phyloP scores from a whole-genome alignment of 176 grass and related monocot species.

The Thalia dealbata region DNA sequence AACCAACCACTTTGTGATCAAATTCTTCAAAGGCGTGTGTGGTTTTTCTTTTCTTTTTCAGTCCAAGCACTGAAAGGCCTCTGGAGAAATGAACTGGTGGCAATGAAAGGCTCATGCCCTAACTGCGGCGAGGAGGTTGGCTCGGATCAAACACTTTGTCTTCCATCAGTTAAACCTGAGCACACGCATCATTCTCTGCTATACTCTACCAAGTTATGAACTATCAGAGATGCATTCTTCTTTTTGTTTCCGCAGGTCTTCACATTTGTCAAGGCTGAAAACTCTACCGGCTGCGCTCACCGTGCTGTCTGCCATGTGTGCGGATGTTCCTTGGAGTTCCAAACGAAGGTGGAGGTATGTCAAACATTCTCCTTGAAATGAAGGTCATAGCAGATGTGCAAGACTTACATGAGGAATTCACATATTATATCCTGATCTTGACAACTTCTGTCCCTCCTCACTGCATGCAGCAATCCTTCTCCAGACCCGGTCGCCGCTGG shows the following conservation, averaged over 20 bases:
- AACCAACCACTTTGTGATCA: neutral
- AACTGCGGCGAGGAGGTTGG: slow-evolving; percentile 92
- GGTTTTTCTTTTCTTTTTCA: slow-evolving; percentile 26
- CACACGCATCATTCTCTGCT: neutral
- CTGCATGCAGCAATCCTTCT: slow-evolving; percentile 43
- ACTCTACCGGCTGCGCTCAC: slow-evolving; percentile 43
- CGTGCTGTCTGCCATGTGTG: slow-evolving; percentile 94
- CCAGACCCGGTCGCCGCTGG: slow-evolving; percentile 51
- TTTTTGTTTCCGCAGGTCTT: slow-evolving; percentile 48
- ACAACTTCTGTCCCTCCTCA: neutral
- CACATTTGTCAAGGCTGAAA: slow-evolving; percentile 77
- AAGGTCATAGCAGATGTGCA: no score
- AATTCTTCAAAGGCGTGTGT: neutral
- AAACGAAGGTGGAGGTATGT: slow-evolving; percentile 76
- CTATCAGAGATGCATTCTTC: no score
- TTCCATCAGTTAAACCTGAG: neutral
- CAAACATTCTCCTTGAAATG: neutral
- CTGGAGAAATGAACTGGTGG: slow-evolving; percentile 69
- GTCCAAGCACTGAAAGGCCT: slow-evolving; percentile 64
- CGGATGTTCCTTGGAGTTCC: slow-evolving; percentile 63
- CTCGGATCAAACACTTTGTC: slow-evolving; percentile 9
- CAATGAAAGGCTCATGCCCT: slow-evolving; percentile 81
- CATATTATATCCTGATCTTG: neutral
- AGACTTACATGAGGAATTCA: no score
- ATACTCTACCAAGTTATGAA: no score